Base-by-base conservation (phyloP, 306 rosid genomes). In the Vigna reflexopilosa region DNA sequence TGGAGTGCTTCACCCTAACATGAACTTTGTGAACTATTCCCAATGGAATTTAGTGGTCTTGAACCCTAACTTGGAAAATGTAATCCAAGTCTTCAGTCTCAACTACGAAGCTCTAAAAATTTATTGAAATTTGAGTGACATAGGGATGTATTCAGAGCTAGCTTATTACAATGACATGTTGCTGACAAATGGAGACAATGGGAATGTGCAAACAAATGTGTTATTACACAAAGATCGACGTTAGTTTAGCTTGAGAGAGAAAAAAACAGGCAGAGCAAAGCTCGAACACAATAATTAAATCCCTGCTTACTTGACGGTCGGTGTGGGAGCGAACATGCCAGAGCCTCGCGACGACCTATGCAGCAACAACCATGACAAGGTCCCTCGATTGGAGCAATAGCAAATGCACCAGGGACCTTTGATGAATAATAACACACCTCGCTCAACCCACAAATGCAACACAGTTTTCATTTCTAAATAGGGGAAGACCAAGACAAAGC, bases 71-170 rank as follows among this genome's bases (percentile, higher is more conserved):
- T 67, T 93, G 77, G 54, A 44, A 50, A 89, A 72, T 63, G 7
- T 93, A 24, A 86, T 84, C 48, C 91, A 75, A 70, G 86, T 93
- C 58, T 93, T 89, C 91, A 93, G 98, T 84, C 91, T 89, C 93
- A 93, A 88, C 80, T 89, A 89, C 77, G 74, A 78, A 32, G 58
- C 92, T 50, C 89, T 93, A 6, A 44, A 56, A 40, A 77, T 71
- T 63, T 88, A 87, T 75, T 89, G 91, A 61, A 72, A 65, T 67
- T 50, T 81, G 76, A 91, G 98, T 82, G 98, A 93, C 62, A 87
- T 92, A 14, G 97, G 90, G 54, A 75, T 93, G 89, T 86, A 90
- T 75, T 93, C 93, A 97, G 98, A 96, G 40, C 49, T 91, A 30
- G 59, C 75, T 12, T 77, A 62, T 83, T 90, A 88, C 86, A 93